Conservation (phyloP, 139 green algal species). For the Tetradesmus lagerheimii region DNA sequence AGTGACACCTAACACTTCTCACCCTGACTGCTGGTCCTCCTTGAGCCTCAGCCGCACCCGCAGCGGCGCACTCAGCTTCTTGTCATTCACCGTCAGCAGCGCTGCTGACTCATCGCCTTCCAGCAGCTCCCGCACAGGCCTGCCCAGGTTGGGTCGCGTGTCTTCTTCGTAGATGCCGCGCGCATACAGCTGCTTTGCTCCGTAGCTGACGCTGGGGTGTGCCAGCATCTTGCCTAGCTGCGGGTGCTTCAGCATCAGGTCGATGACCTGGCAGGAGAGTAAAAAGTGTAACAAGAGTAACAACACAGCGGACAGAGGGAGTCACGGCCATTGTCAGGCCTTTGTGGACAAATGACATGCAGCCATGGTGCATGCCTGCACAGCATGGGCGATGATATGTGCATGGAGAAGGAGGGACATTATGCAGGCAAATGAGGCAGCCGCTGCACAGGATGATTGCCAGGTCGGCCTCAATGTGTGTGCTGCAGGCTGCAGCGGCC, state of each 20-base stretch:
- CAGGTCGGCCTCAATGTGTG: too few relatives aligned
- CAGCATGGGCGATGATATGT: too few relatives aligned
- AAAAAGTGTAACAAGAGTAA: not conserved
- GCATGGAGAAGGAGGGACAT: too few relatives aligned
- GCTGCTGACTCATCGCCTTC: conserved; percentile 12
- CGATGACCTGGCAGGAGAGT: conserved; percentile 79
- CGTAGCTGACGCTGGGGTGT: conserved; percentile 85
- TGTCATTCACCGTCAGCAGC: conserved; percentile 94
- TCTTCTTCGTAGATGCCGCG: conserved; percentile 89
- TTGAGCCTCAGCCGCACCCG: conserved; percentile 65
- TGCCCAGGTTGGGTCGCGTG: conserved; percentile 87
- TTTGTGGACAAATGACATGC: too few relatives aligned
- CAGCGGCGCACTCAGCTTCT: conserved; percentile 82
- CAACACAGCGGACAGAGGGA: not conserved
- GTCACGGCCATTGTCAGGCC: not conserved
- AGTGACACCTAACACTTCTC: too few relatives aligned
- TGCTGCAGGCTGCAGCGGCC: not conserved
- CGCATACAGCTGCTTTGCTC: conserved; percentile 89
- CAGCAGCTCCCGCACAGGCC: conserved; percentile 61
- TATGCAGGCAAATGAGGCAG: too few relatives aligned
- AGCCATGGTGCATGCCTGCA: too few relatives aligned
- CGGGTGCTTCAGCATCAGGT: conserved; percentile 72
- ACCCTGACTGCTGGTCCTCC: not conserved
- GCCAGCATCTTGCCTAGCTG: conserved; percentile 72
- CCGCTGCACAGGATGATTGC: too few relatives aligned